Evolutionary conservation across 139 green algal genomes (phyloP), one percentile per base, ranked within the genome.

Genomic region (Trebouxia sp.): DNA sequence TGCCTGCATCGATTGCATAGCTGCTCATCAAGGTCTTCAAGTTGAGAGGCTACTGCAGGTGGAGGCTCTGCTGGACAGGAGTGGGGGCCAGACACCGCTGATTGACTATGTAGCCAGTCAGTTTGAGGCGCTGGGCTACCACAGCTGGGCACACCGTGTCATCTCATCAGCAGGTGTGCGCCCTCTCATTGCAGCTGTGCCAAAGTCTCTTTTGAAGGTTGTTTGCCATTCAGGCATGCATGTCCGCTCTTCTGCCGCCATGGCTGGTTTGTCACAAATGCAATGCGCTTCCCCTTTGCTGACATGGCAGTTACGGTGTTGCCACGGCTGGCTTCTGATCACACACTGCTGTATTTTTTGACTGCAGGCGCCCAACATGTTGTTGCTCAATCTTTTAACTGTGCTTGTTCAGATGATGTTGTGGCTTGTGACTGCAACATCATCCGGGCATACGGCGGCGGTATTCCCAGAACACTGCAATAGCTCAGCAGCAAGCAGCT

Each of bases 81-180:
- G 82, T 24, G 65, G 42, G 26, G 89, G 88, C 6, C 80, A 88
- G 20, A 74, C 85, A 3, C 66, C 85, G 6, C 47, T 88, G 8
- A 70, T 89, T 42, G 51, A 82, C 37, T 88, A 85, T 56, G 81
- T 95, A 22, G 77, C 84, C 1, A 81, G 80, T 45, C 86, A 89
- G 38, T 81, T 98, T 6, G 92, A 96, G 78, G 35, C 70, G 11
- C 70, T 98, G 51, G 93, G 93, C 3, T 98, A 97, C 78, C 62
- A 62, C 37, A 90, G 79, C 77, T 97, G 94, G 94, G 90, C 92
- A 9, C 89, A 97, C 66, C 79, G 93, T 0, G 87, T 95, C 4
- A 75, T 96, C 79, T 89, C 88, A 43, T 88, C 89, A 26, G 91
- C 89, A 83, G 88, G 90, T 94, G 45, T 26, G 43, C 7, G 20